Base-by-base conservation (phyloP, 164 flowering plant genomes). In the Magnolia kwangsiensis region DNA sequence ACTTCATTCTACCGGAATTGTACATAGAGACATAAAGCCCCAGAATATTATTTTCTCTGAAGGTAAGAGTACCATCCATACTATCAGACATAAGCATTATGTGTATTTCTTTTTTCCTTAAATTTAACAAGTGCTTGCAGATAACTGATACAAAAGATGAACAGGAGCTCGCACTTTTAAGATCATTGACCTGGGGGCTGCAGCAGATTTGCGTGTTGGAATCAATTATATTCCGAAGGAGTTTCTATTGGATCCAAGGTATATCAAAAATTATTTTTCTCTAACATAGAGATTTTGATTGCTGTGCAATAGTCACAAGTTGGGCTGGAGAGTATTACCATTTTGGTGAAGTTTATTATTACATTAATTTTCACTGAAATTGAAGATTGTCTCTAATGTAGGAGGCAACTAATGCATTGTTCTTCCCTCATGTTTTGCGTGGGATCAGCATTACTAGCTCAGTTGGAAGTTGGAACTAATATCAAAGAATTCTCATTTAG, bases 121-220 rank as follows among this genome's bases (percentile, higher is more conserved):
- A 59, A 8, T 65, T 67, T 23, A 11, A 18, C 51, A 49, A 59
- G 23, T 61, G 21, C 37, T 63, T 66, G 19, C 63, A 51, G 75
- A 16, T 14, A 21, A 10, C 49, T 45, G 20, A 64, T 29, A 19
- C 61, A 20, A 77, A 83, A 72, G 69, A n/a, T 80, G 74, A 64
- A 65, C 92, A 95, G 99, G 89, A 19, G 79, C 95, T 78, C 93
- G 97, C 14, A 88, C 91, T 64, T 96, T 96, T 87, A 96, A 96
- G 86, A 94, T 96, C 79, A 96, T 96, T 78, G 99, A 96, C 87
- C 97, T 96, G 71, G 99, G 99, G 69, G 99, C 97, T 76, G 98
- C 99, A 50, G 84, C 99, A 29, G 99, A 96, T 88, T 77, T 96
- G 80, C 84, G 98, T 89, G 99, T 96, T 14, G 98, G 99, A 31